Base-by-base conservation (phyloP, 2,329 filamentous ascomycete species). In the Fusarium liriodendri region DNA sequence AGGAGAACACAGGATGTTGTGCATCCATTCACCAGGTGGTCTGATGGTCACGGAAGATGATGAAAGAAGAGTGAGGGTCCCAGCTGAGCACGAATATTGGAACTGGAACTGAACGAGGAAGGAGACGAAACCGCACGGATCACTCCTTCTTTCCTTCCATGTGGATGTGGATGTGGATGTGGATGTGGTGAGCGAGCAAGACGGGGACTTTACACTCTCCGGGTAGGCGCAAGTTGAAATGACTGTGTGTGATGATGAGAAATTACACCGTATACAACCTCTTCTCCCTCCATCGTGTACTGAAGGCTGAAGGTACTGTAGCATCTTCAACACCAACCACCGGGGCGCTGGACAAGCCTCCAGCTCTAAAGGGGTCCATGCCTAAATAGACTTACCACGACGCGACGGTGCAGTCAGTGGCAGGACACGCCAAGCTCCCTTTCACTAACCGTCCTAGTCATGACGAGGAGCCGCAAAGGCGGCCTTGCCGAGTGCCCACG, bases 401-500 rank as follows among this genome's bases (percentile, higher is more conserved):
- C 55, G 42, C 52, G 38, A 72, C 55, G 42, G 54, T 50, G 29
- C 40, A 47, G n/a, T 35, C 16, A 59, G 54, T 64, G 62, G 62
- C 62, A 64, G 62, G 62, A 52, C 47, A 22, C 47, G 35, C 55
- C 42, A 58, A 70, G 47, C 67, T 52, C 27, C 47, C 25, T 32
- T 52, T 52, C 25, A 52, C 25, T 52, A 32, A 32, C 25, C 18
- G 27, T 52, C 27, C 27, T 71, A 74, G 71, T 65, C 64, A 65
- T 58, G 71, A 69, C 33, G 42, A 67, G 59, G 62, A 73, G 45
- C 65, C 62, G 42, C 37, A 68, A 35, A 32, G 62, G 66, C 62
- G 72, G 72, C 32, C 47, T 70, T 75, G 59, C 65, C 72, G 62
- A 74, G 58, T 22, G 58, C 25, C 69, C 69, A 74, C 62, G 60